Evolutionary conservation across 2,329 filamentous ascomycete genomes (phyloP), one percentile per base, ranked within the genome.

Genomic region (Harringtonia aguacate): DNA sequence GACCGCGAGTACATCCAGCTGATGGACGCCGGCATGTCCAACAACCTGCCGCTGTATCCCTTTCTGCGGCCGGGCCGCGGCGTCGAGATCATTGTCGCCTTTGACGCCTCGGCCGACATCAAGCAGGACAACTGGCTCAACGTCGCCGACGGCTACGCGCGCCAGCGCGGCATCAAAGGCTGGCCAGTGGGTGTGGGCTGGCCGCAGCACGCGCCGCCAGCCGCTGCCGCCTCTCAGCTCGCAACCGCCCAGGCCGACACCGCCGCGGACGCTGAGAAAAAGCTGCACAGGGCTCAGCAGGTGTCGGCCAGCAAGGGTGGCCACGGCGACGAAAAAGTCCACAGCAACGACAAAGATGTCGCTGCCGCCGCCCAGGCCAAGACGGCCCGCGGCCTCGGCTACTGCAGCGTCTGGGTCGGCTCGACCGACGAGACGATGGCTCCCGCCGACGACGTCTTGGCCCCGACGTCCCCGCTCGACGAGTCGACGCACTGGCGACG

Each of bases 1-100:
- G 69, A 77, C 17, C 73, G 72, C 14, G 71, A 81, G 36, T 83
- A 94, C 58, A 71, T 90, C 17, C 81, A 86, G 51, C 72, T 90
- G 15, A 97, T 95, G 89, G 92, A 98, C 61, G 89, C 92, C 2
- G 92, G 92, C 41, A 98, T 98, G 92, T 94, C 86, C 51, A 97
- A 98, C 60, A 98, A 98, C 57, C 70, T 98, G 9, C 92, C 92
- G 2, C 89, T 97, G 35, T 98, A 98, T 59, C 92, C 92, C 0
- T 73, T 97, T 4, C 78, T 98, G 17, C 80, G 92, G 12, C 87
- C 87, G 0, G 90, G 89, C 3, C 77, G 92, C 30, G 76, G 94
- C 45, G 82, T 98, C 7, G 92, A 98, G 54, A 74, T 98, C 36
- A 69, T 97, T 37, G 77, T 98, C 37, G 86, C 89, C 4, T 98